A percentile compares a stretch with the other conserved stretches of the same genome.
phyloP scores from a whole-genome alignment of 306 rosid genomes.

The Hylodesmum podocarpum region DNA sequence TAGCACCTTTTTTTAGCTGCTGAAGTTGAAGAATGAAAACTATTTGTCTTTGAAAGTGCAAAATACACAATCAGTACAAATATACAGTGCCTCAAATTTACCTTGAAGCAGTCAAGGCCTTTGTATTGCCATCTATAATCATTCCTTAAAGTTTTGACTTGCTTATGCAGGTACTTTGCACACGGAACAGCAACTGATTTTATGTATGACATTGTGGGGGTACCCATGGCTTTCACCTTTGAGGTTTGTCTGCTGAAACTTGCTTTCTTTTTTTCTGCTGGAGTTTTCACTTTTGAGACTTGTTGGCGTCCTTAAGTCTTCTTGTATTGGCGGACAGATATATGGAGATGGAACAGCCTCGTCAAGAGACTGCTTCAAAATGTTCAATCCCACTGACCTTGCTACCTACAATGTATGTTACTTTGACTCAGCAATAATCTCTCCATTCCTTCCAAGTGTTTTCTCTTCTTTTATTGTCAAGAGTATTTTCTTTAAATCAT shows the following conservation, averaged over 20 bases:
- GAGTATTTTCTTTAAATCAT: neutral
- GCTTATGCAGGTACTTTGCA: conserved; percentile 76
- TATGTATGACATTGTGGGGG: conserved; percentile 80
- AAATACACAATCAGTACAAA: conserved; percentile 14
- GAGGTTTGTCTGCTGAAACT: conserved; percentile 65
- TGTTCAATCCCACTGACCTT: conserved; percentile 88
- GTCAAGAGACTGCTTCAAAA: conserved; percentile 84
- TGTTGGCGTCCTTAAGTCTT: conserved; percentile 11
- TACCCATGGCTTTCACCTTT: conserved; percentile 96
- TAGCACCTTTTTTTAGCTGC: neutral
- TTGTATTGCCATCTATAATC: neutral
- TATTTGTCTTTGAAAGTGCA: neutral
- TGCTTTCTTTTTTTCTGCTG: neutral
- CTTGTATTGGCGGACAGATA: conserved; percentile 55
- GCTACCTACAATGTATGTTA: conserved; percentile 65
- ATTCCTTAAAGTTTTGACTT: conserved; percentile 14
- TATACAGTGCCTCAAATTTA: conserved; percentile 21
- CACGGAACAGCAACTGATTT: conserved; percentile 98
- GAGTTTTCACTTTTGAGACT: conserved; percentile 16
- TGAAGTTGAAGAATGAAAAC: neutral
- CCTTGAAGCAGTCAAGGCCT: neutral
- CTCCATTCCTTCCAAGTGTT: neutral
- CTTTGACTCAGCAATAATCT: conserved; percentile 17
- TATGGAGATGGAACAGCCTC: conserved; percentile 86
- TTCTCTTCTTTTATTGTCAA: neutral